Conservation (phyloP, 2,329 filamentous ascomycete species). For the Cercospora sp. region DNA sequence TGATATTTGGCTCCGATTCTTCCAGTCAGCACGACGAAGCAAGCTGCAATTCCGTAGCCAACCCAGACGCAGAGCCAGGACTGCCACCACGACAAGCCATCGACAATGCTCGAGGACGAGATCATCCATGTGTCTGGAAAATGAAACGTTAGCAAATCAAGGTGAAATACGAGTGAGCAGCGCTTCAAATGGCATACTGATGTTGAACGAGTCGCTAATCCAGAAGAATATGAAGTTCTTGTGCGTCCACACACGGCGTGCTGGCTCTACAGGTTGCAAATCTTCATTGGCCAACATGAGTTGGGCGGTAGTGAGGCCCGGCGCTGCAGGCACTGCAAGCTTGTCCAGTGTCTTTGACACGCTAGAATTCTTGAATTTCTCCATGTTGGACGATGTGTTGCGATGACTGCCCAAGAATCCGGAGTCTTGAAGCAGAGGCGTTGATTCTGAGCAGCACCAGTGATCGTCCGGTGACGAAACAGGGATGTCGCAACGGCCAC, state of each 20-base stretch:
- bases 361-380: slow-evolving; percentile 43
- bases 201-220: slow-evolving; percentile 83
- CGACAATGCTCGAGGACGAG: slow-evolving; percentile 78
- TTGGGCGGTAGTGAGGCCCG: slow-evolving; percentile 74
- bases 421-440: slow-evolving; percentile 16
- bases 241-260: slow-evolving; percentile 76
- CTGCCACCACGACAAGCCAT: slow-evolving; percentile 51
- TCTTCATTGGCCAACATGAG: slow-evolving; percentile 79
- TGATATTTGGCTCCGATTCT: slow-evolving; percentile 16
- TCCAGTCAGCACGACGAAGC: slow-evolving; percentile 15
- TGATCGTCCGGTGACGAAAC: not conserved
- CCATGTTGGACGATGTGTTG: slow-evolving; percentile 38
- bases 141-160: not conserved
- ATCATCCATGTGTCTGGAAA: slow-evolving; percentile 64
- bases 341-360: slow-evolving; percentile 51
- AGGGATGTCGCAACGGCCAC: not conserved
- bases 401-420: not conserved
- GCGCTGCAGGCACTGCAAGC: slow-evolving; percentile 71
- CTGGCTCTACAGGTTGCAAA: slow-evolving; percentile 65
- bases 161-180: slow-evolving; percentile 14
- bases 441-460: slow-evolving; percentile 8
- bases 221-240: slow-evolving; percentile 87
- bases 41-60: slow-evolving; percentile 14
- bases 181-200: slow-evolving; percentile 42
- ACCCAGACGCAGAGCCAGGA: slow-evolving; percentile 17